Evolutionary conservation across 768 basidiomycete genomes (phyloP).

Genomic region (Flagelloscypha sp.): DNA sequence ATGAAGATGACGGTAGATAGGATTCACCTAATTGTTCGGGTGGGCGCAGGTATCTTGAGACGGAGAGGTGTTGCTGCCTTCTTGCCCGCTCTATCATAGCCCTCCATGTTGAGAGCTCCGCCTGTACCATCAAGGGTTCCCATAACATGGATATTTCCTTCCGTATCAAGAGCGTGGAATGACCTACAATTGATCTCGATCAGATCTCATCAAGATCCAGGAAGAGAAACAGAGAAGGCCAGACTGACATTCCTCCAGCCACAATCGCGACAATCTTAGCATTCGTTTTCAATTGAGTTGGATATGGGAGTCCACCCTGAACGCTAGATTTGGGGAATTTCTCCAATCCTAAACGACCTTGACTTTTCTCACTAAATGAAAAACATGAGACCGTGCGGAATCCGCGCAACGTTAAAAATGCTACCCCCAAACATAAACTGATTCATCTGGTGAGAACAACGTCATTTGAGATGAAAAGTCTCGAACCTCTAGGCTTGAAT

Average conservation of each 20-base stretch:
- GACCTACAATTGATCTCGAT: conserved; percentile 43
- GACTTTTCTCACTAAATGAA: conserved; percentile 41
- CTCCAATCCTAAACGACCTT: conserved; percentile 57
- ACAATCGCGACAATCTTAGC: conserved; percentile 62
- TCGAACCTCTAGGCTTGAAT: conserved; percentile 58
- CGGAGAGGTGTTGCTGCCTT: conserved; percentile 44
- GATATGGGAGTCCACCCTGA: conserved; percentile 51
- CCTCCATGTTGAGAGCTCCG: conserved; percentile 35
- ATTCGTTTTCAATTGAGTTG: conserved; percentile 51
- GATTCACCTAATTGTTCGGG: conserved; percentile 57
- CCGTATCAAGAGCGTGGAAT: conserved; percentile 77
- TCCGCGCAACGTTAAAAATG: conserved; percentile 5
- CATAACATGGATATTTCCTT: conserved; percentile 59
- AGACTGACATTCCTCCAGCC: conserved; percentile 73
- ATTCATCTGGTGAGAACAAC: conserved; percentile 1
- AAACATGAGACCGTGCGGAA: conserved; percentile 3
- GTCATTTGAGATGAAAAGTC: conserved; percentile 2
- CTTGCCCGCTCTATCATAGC: conserved; percentile 49
- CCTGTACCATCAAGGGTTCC: conserved; percentile 51
- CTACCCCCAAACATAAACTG: conserved; percentile 49
- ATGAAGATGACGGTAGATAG: conserved; percentile 1
- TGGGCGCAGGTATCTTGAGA: conserved; percentile 49
- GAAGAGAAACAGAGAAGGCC: conserved; percentile 1
- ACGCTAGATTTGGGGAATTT: conserved; percentile 24
- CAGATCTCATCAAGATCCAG: conserved; percentile 3